phyloP scores from a whole-genome alignment of 768 basidiomycete genomes.

The Cytidiella melzeri region DNA sequence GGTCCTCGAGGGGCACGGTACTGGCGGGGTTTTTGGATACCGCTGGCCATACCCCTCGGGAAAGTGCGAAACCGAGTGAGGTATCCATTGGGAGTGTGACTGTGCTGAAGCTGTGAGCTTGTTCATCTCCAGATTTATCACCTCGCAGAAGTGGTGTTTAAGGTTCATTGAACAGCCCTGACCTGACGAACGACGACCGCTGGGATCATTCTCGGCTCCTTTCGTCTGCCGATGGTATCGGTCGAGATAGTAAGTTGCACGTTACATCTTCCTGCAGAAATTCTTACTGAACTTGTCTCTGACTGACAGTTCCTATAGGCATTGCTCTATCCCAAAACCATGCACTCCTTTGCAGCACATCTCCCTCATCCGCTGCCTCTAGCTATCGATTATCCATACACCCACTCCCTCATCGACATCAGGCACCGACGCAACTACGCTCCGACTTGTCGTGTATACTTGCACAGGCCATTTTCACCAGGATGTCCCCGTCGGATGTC shows the following conservation, averaged over 20 bases:
- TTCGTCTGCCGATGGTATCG: conserved; percentile 34
- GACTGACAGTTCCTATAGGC: conserved; percentile 49
- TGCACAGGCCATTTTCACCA: conserved; percentile 41
- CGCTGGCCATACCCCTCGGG: conserved; percentile 34
- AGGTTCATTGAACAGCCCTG: conserved; percentile 38
- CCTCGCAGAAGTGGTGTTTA: not conserved
- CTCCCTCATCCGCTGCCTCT: conserved; percentile 30
- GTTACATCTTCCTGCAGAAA: not conserved
- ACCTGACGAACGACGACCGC: conserved; percentile 41
- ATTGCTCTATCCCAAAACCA: conserved; percentile 54
- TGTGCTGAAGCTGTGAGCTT: conserved; percentile 51
- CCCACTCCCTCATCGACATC: conserved; percentile 11
- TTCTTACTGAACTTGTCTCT: conserved; percentile 1
- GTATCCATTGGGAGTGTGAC: conserved; percentile 40
- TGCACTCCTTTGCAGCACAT: conserved; percentile 46
- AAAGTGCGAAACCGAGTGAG: conserved; percentile 30
- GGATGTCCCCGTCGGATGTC: conserved; percentile 53
- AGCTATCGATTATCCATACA: conserved; percentile 16
- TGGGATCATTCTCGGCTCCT: conserved; percentile 47
- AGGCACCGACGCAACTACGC: conserved; percentile 4
- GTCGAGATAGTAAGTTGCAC: conserved; percentile 33
- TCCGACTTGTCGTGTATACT: conserved; percentile 20
- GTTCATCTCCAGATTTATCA: not conserved
- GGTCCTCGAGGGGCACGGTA: conserved; percentile 29
- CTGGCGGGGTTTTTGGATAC: conserved; percentile 43